A percentile compares a stretch with the other conserved stretches of the same genome.
phyloP scores from a whole-genome alignment of 768 basidiomycete species.

The Naganishia vaughanmartiniae region DNA sequence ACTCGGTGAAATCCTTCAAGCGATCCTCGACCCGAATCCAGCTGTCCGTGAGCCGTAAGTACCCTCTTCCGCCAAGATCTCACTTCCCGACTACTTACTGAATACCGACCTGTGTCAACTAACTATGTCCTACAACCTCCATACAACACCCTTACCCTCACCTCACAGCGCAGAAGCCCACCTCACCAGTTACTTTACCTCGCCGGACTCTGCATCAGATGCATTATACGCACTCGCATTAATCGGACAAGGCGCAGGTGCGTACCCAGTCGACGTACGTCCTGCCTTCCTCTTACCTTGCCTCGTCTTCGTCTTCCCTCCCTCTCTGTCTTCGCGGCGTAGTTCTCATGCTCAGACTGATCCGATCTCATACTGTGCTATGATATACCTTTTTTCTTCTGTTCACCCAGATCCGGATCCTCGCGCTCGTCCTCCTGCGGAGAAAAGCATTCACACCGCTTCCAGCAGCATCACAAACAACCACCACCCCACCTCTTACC shows the following conservation, averaged over 20 bases:
- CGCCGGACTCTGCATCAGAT: background rate
- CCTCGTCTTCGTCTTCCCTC: background rate
- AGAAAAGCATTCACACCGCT: background rate
- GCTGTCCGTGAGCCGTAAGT: conserved; percentile 9
- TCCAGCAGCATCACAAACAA: background rate
- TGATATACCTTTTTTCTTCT: background rate
- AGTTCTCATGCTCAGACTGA: no score
- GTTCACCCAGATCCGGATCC: background rate
- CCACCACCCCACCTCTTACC: no score
- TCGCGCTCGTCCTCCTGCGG: conserved; percentile 14
- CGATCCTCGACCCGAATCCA: background rate
- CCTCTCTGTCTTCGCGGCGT: background rate
- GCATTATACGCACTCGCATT: conserved; percentile 3
- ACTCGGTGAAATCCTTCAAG: conserved; percentile 2
- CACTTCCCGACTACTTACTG: no score
- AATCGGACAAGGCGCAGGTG: conserved; percentile 10
- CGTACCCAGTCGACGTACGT: background rate
- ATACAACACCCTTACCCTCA: background rate
- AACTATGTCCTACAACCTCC: background rate
- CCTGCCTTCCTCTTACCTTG: background rate
- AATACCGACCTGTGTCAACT: no score
- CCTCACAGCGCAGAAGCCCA: background rate
- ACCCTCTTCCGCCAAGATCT: background rate
- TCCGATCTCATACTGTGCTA: no score
- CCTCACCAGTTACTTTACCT: background rate